Evolutionary conservation across 148 eudicot species (phyloP).

Genomic region (Persicaria maculosa): DNA sequence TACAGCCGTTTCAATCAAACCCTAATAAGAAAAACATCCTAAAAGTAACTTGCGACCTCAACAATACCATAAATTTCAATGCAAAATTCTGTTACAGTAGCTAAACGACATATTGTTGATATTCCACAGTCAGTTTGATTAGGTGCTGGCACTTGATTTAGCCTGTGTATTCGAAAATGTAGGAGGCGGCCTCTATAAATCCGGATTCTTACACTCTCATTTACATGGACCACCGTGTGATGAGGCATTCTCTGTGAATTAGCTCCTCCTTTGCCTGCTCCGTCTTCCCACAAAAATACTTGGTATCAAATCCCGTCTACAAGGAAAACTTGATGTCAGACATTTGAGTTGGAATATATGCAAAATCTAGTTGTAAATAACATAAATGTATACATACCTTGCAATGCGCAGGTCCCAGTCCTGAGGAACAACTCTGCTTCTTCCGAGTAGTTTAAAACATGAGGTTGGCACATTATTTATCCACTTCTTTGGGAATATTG

Average conservation of each 20-base stretch:
- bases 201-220: background rate
- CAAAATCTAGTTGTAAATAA: background rate
- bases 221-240: conserved; percentile 9
- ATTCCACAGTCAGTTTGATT: too few species aligned
- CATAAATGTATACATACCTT: background rate
- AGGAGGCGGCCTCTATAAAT: background rate
- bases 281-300: background rate
- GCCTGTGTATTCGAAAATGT: background rate
- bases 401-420: background rate
- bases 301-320: background rate
- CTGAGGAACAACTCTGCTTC: background rate
- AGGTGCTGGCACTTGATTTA: too few species aligned
- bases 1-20: too few species aligned
- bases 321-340: background rate
- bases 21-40: too few species aligned
- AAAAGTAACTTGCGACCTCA: too few species aligned
- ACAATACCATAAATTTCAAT: too few species aligned
- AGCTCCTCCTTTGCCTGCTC: background rate
- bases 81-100: too few species aligned
- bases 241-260: background rate
- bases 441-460: background rate
- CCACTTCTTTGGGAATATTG: conserved; percentile 49
- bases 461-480: conserved; percentile 11
- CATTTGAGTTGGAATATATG: background rate
- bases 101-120: too few species aligned